These are phyloP conservation scores for Cryphonectria nitschkei DNA, from an alignment of 2,329 filamentous ascomycete species.

Conservation along the genomic window DNA sequence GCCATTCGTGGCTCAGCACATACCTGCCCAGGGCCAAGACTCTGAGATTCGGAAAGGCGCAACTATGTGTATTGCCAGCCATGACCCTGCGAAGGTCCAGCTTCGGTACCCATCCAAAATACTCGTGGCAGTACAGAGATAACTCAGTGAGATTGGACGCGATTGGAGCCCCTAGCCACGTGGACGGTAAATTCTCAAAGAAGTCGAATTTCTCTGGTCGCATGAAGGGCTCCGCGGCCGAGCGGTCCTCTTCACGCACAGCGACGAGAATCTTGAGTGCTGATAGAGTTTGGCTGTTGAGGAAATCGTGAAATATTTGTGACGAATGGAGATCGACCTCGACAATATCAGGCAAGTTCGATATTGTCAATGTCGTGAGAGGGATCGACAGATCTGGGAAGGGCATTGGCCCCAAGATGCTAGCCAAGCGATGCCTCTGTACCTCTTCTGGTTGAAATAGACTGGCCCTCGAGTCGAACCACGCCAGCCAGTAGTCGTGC, in stretches of 20 bases:
- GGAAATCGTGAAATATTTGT: background rate
- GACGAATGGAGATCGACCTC: constrained; percentile 4
- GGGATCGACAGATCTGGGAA: background rate
- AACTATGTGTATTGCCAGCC: background rate
- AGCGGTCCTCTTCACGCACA: background rate
- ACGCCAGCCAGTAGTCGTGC: background rate
- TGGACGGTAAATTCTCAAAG: constrained; percentile 28
- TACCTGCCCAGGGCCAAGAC: constrained; percentile 46
- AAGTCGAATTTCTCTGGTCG: constrained; percentile 31
- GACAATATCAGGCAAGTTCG: constrained; percentile 16
- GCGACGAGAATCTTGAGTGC: constrained; percentile 13
- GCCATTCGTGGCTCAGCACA: constrained; percentile 48
- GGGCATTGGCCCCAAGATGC: background rate
- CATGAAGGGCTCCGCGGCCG: background rate
- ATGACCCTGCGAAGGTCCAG: constrained; percentile 39
- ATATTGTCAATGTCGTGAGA: constrained; percentile 16
- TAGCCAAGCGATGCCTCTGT: background rate
- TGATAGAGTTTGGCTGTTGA: constrained; percentile 1
- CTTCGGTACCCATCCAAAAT: constrained; percentile 46
- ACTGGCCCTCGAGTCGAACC: background rate
- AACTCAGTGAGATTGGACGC: constrained; percentile 39
- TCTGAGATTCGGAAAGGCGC: constrained; percentile 44
- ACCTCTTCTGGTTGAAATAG: background rate
- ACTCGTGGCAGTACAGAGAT: constrained; percentile 42
- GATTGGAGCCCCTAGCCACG: constrained; percentile 33